Evolutionary conservation across 1,139 yeast genomes (phyloP).

Genomic region (Geotrichum macrosporum): DNA sequence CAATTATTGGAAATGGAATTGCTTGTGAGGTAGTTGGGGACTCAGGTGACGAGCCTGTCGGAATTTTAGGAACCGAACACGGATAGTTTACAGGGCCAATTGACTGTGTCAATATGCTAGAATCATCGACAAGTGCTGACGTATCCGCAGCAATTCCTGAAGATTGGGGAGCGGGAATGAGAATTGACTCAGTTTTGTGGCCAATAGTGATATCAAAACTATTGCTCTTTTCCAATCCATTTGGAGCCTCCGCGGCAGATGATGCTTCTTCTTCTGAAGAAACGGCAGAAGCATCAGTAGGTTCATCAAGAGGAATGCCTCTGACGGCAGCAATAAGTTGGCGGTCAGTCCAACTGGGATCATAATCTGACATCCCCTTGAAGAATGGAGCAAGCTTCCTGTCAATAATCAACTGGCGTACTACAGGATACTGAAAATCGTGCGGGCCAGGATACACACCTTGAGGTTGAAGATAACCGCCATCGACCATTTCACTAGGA

Average conservation of each 20-base stretch:
- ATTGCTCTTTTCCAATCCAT: not conserved
- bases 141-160: not conserved
- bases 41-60: not conserved
- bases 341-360: constrained; percentile 65
- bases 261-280: too few relatives aligned
- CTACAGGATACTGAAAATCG: constrained; percentile 72
- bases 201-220: constrained; percentile 1
- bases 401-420: constrained; percentile 57
- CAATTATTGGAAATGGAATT: constrained; percentile 2
- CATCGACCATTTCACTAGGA: constrained; percentile 44
- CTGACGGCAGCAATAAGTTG: constrained; percentile 56
- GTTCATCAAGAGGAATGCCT: constrained; percentile 27
- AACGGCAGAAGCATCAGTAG: not conserved
- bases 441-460: constrained; percentile 77
- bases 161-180: constrained; percentile 1
- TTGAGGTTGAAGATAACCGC: constrained; percentile 66
- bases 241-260: too few relatives aligned
- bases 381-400: constrained; percentile 84
- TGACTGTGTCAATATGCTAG: not conserved
- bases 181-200: constrained; percentile 2
- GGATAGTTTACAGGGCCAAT: not conserved
- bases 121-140: not conserved
- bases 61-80: not conserved
- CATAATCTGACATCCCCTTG: constrained; percentile 80
- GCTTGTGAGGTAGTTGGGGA: not conserved